A percentile compares a stretch with the other conserved stretches of the same genome.
Evolutionary conservation across 2,329 filamentous ascomycete species (phyloP).

Genomic region (Pseudocercospora crystallina): DNA sequence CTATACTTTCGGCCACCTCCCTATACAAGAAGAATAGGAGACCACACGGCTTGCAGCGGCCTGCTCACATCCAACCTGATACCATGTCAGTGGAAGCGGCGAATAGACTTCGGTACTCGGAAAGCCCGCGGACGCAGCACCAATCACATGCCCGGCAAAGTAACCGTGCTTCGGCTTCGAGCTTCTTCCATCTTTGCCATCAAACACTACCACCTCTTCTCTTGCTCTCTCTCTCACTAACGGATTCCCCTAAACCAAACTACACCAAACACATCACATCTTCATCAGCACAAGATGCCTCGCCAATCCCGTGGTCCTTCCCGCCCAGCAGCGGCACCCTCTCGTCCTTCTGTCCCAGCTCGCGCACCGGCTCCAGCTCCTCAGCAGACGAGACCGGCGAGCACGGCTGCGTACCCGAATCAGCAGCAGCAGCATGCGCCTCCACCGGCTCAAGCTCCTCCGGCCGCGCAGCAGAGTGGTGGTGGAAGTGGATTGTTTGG

Average conservation of each 20-base stretch:
- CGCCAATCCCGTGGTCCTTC: conserved; percentile 49
- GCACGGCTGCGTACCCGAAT: conserved; percentile 48
- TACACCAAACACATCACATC: neutral
- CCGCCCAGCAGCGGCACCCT: conserved; percentile 44
- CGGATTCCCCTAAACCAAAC: neutral
- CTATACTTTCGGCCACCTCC: too few species aligned
- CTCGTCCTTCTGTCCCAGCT: conserved; percentile 20
- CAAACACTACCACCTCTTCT: conserved; percentile 1
- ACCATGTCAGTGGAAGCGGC: too few species aligned
- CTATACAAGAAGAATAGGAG: too few species aligned
- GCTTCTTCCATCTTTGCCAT: conserved; percentile 17
- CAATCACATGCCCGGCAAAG: conserved; percentile 3
- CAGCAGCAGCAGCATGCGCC: conserved; percentile 50
- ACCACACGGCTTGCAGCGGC: too few species aligned
- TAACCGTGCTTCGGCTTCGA: neutral
- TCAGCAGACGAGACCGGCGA: conserved; percentile 50
- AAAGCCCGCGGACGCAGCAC: neutral
- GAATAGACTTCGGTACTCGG: conserved; percentile 2
- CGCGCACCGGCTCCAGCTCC: conserved; percentile 68
- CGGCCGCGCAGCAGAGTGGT: conserved; percentile 39
- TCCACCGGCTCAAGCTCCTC: conserved; percentile 43
- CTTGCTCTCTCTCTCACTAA: conserved; percentile 1
- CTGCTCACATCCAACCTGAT: too few species aligned
- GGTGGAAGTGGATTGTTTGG: conserved; percentile 84
- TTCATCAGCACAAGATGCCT: conserved; percentile 41